Conservation (phyloP, 179 eudicot genomes). For the Actinidia chinensis region DNA sequence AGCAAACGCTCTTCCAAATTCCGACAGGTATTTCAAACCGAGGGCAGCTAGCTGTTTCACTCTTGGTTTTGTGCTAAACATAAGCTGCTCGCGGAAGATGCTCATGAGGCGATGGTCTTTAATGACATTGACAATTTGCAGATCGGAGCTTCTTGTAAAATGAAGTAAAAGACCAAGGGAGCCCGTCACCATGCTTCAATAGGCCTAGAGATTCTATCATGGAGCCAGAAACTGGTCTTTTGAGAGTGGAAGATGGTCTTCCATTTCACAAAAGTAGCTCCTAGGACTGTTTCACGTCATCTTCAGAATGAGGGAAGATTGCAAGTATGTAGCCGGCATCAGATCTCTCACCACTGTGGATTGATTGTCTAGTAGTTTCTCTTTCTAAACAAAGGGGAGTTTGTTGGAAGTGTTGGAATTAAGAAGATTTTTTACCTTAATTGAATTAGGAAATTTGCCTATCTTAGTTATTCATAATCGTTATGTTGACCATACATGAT, state of each 20-base stretch:
- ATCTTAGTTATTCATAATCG: too few relatives aligned
- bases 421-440: too few relatives aligned
- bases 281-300: slow-evolving; percentile 51
- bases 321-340: slow-evolving; percentile 58
- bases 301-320: slow-evolving; percentile 47
- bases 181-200: slow-evolving; percentile 51
- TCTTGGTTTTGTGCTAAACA: slow-evolving; percentile 42
- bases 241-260: slow-evolving; percentile 44
- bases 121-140: slow-evolving; percentile 35
- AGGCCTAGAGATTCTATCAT: slow-evolving; percentile 34
- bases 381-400: slow-evolving; percentile 37
- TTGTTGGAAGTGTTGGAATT: slow-evolving; percentile 41
- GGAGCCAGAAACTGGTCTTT: slow-evolving; percentile 29
- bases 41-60: slow-evolving; percentile 48
- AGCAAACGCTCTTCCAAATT: slow-evolving; percentile 37
- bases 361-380: slow-evolving; percentile 40
- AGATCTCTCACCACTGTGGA: slow-evolving; percentile 47
- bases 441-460: too few relatives aligned
- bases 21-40: slow-evolving; percentile 55
- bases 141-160: slow-evolving; percentile 42
- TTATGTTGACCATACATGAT: too few relatives aligned
- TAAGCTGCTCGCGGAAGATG: slow-evolving; percentile 46
- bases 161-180: slow-evolving; percentile 62
- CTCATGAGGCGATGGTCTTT: slow-evolving; percentile 50
- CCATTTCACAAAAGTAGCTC: slow-evolving; percentile 49